Percentiles rank a stretch among this genome's conserved stretches.
These are phyloP conservation scores for Penicillium rolfsii DNA, from an alignment of 2,329 filamentous ascomycete genomes.

Conservation along the genomic window DNA sequence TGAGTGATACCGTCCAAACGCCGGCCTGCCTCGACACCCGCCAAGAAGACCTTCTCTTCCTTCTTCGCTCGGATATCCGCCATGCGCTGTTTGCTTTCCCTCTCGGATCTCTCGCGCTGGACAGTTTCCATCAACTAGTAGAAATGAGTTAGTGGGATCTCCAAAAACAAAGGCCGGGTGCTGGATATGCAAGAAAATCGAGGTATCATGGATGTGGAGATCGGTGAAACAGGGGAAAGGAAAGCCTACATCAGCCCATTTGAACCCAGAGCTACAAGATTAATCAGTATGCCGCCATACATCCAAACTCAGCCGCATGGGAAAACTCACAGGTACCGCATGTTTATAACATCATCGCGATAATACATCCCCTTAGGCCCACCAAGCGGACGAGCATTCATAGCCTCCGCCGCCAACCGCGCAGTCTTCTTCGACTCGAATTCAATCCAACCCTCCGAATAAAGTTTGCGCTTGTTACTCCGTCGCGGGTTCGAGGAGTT, in stretches of 20 bases:
- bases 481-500: constrained; percentile 26
- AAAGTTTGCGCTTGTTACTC: constrained; percentile 49
- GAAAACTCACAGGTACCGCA: constrained; percentile 46
- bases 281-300: background rate
- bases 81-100: constrained; percentile 46
- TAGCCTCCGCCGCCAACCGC: constrained; percentile 50
- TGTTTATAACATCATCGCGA: constrained; percentile 52
- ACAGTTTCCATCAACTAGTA: constrained; percentile 47
- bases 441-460: constrained; percentile 53
- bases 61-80: constrained; percentile 48
- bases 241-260: constrained; percentile 42
- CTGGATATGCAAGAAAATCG: background rate
- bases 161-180: background rate
- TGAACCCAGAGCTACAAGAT: constrained; percentile 21
- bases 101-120: constrained; percentile 46
- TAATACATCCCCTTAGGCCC: constrained; percentile 52
- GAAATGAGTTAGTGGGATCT: background rate
- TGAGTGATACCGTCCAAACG: constrained; percentile 49
- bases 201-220: too few species aligned
- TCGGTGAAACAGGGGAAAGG: background rate
- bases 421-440: constrained; percentile 51
- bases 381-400: constrained; percentile 50
- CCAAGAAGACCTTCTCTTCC: constrained; percentile 50
- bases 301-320: background rate
- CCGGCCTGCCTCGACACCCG: constrained; percentile 47